phyloP scores from a whole-genome alignment of 2,329 filamentous ascomycete genomes.

The Grosmannia clavigera region DNA sequence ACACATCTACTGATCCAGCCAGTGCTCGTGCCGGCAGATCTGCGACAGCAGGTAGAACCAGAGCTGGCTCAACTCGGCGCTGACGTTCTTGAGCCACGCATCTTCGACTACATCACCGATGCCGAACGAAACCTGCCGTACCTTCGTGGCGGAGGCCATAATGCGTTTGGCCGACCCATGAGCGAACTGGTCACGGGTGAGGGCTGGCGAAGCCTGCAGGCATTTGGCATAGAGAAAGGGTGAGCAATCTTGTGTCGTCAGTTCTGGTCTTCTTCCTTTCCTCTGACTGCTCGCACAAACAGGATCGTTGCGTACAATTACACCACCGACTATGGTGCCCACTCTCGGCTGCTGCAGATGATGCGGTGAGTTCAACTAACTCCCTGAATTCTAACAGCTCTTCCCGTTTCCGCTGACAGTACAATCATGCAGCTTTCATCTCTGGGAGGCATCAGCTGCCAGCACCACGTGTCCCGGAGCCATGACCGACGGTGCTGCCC shows the following conservation, averaged over 20 bases:
- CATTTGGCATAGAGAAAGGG: constrained; percentile 45
- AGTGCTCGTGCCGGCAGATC: constrained; percentile 36
- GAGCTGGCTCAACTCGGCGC: constrained; percentile 36
- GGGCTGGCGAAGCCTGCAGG: constrained; percentile 53
- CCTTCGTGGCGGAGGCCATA: constrained; percentile 40
- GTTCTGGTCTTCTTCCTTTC: neutral
- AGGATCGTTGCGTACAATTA: constrained; percentile 49
- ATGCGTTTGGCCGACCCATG: constrained; percentile 48
- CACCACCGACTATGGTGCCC: constrained; percentile 35
- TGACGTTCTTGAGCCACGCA: constrained; percentile 37
- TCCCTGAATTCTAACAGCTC: neutral
- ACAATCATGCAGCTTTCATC: constrained; percentile 26
- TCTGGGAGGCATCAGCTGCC: constrained; percentile 48
- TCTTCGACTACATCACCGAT: constrained; percentile 48
- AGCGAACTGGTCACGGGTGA: constrained; percentile 50
- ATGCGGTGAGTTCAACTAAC: constrained; percentile 24
- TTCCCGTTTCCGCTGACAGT: neutral
- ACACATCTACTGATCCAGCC: neutral
- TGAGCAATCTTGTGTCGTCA: constrained; percentile 9
- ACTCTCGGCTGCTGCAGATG: constrained; percentile 48
- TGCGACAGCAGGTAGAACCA: constrained; percentile 26
- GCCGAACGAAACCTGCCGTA: constrained; percentile 54
- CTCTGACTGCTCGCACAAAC: neutral
- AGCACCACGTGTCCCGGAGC: constrained; percentile 53
- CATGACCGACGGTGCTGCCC: constrained; percentile 53